Percentiles rank a stretch among this genome's conserved stretches.
These are phyloP conservation scores for Leishmania tarentolae DNA, from an alignment of 208 protist genomes.

Conservation along the genomic window DNA sequence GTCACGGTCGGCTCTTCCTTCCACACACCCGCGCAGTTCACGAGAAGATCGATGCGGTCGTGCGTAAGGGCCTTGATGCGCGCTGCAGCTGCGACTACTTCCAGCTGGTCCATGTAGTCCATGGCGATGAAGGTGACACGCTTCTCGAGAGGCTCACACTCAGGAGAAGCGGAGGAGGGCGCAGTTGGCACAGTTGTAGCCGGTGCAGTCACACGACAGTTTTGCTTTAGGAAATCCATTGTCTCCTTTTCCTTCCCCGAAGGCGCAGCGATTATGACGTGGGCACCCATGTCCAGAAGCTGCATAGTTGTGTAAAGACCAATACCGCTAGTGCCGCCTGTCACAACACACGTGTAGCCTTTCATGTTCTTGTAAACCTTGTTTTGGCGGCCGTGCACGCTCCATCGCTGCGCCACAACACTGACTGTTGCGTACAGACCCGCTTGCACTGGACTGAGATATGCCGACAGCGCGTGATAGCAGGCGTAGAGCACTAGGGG, in stretches of 20 bases:
- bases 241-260: slow-evolving; percentile 57
- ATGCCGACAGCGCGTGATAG: slow-evolving; percentile 36
- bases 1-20: slow-evolving; percentile 58
- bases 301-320: slow-evolving; percentile 75
- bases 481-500: slow-evolving; percentile 48
- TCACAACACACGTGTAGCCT: slow-evolving; percentile 70
- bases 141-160: slow-evolving; percentile 38
- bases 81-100: slow-evolving; percentile 57
- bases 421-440: slow-evolving; percentile 52
- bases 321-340: slow-evolving; percentile 79
- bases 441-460: slow-evolving; percentile 29
- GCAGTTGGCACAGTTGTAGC: neutral
- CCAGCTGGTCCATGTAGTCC: slow-evolving; percentile 70
- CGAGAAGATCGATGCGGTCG: slow-evolving; percentile 70
- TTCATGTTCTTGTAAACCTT: slow-evolving; percentile 51
- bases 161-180: neutral
- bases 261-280: slow-evolving; percentile 56
- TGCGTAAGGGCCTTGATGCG: slow-evolving; percentile 63
- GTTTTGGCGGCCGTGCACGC: slow-evolving; percentile 63
- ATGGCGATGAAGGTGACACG: slow-evolving; percentile 60
- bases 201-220: slow-evolving; percentile 22
- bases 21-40: slow-evolving; percentile 84
- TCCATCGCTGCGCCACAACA: slow-evolving; percentile 65
- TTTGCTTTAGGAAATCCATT: slow-evolving; percentile 39
- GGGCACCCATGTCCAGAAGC: slow-evolving; percentile 67